Conservation (phyloP, 148 eudicot species). For the Pharnaceum exiguum region DNA sequence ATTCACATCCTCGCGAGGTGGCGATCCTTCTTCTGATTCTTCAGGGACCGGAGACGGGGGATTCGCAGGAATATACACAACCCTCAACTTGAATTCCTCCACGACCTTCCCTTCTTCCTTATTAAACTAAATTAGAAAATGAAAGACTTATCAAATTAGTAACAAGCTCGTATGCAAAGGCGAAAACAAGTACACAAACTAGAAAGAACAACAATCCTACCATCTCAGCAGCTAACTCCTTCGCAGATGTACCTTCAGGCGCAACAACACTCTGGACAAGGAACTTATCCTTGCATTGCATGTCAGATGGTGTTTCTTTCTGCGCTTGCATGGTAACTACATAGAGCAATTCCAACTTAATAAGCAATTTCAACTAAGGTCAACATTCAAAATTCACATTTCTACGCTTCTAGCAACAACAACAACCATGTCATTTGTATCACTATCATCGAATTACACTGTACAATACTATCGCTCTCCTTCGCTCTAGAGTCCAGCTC, state of each 20-base stretch:
- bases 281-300: constrained; percentile 93
- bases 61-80: constrained; percentile 68
- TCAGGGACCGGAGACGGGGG: constrained; percentile 97
- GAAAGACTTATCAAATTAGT: constrained; percentile 14
- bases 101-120: constrained; percentile 63
- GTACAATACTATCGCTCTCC: no score
- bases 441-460: no score
- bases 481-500: not conserved
- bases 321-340: constrained; percentile 90
- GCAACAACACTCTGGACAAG: constrained; percentile 71
- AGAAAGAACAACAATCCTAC: constrained; percentile 29
- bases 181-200: not conserved
- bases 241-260: constrained; percentile 44
- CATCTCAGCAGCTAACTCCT: constrained; percentile 64
- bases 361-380: constrained; percentile 1
- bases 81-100: constrained; percentile 75
- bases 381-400: not conserved
- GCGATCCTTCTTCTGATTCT: constrained; percentile 85
- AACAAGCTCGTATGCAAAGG: not conserved
- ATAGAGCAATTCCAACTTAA: constrained; percentile 10
- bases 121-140: constrained; percentile 46
- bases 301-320: constrained; percentile 69
- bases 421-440: no score
- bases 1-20: constrained; percentile 65
- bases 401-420: not conserved